phyloP scores from a whole-genome alignment of 495 filamentous ascomycete genomes.

The Xylaria scruposa region DNA sequence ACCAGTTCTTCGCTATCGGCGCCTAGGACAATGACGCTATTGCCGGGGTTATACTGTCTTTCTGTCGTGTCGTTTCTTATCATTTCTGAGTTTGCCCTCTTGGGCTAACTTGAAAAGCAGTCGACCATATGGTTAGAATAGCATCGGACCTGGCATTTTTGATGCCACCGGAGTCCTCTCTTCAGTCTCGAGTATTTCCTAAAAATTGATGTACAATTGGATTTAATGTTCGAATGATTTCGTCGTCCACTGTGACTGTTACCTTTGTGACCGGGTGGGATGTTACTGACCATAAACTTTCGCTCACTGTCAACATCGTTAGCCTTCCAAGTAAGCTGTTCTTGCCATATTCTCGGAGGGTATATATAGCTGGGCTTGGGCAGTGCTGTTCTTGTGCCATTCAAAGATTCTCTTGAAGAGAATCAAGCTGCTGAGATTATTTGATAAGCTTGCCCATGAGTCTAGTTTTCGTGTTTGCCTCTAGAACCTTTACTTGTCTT shows the following conservation, averaged over 20 bases:
- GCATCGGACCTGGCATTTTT: neutral
- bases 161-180: neutral
- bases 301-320: neutral
- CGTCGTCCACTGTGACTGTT: neutral
- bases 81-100: conserved; percentile 2
- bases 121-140: neutral
- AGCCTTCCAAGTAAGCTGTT: neutral
- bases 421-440: neutral
- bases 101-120: conserved; percentile 23
- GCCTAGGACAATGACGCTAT: conserved; percentile 40
- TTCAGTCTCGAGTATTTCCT: neutral
- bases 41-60: conserved; percentile 38
- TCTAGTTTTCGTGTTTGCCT: neutral
- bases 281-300: neutral
- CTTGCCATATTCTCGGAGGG: neutral
- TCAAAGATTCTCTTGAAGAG: neutral
- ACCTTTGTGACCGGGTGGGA: neutral
- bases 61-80: conserved; percentile 36
- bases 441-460: neutral
- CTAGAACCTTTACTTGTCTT: neutral
- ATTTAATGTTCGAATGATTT: neutral
- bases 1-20: conserved; percentile 41
- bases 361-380: neutral
- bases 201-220: neutral
- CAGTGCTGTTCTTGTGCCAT: neutral